Base-by-base conservation (phyloP, 2,329 filamentous ascomycete species). In the Cladosporium sp. region DNA sequence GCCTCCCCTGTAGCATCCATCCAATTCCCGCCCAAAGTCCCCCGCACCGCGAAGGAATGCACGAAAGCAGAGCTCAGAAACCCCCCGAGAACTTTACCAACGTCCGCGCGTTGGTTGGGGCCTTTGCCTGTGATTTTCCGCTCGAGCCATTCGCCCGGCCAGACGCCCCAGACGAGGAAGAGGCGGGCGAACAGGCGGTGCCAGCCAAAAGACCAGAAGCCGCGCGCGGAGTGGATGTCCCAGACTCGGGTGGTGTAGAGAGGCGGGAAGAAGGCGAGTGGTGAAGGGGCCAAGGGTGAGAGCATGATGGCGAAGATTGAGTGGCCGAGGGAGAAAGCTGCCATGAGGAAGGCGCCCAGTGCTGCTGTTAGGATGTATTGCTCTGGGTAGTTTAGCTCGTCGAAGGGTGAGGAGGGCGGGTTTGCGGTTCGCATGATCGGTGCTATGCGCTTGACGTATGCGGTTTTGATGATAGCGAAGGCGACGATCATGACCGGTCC, bases 161-260 rank as follows among this genome's bases (percentile, higher is more conserved):
- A 73, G 12, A 73, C 67, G 5, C 71, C 71, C 50, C 72, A 74
- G 4, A 74, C 71, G 4, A 73, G 62, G 53, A 74, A 73, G 15
- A 74, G 56, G 8, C 71, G 62, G 2, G 71, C 71, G 49, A 73
- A 73, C 1, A 74, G 59, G 5, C 71, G 62, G 56, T 74, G 71
- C 71, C 71, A 74, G 18, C 71, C 71, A 43, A 71, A 72, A 6
- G 67, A 69, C 71, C 71, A 73, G 58, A 73, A 74, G 9, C 57
- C 56, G 18, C 70, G 59, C 7, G 73, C 69, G 1, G 63, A 66
- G 0, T 60, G 65, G 36, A 73, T 62, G 27, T 69, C 64, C 71
- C 71, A 74, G 7, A 71, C 61, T 7, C 68, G 61, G 0, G 61
- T 69, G 3, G 70, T 72, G 54, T 73, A 73, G 1, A 73, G 61